Evolutionary conservation across 495 filamentous ascomycete genomes (phyloP), one percentile per base, ranked within the genome.

Genomic region (Xylaria grammica): DNA sequence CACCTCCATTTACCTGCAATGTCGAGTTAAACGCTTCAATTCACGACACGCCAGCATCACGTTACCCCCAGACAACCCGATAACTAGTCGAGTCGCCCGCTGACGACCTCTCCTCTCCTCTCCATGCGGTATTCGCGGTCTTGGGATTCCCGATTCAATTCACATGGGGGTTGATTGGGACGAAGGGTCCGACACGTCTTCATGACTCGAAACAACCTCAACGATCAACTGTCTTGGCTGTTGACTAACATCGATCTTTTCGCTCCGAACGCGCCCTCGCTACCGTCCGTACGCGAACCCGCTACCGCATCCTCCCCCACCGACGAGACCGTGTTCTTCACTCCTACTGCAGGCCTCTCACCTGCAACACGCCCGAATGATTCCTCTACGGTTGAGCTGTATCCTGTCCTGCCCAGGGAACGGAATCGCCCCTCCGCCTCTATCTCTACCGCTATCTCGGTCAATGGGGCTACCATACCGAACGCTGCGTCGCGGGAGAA

Each of bases 161-260:
- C 69, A 48, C 67, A 72, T 66, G 69, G 67, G 70, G 60, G 62
- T 65, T 65, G 45, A 51, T 56, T 62, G 73, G 74, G 70, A 74
- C 78, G n/a, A 19, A 65, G 29, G 73, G 67, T 77, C 69, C 72
- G 62, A 70, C 50, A 64, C 71, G 73, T 58, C 72, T 77, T 79
- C 71, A 90, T 90, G 88, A 89, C 88, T 80, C 80, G 78, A 74
- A 84, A 89, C 75, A 89, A 89, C 75, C 77, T 89, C 56, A 72
- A 69, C 65, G 78, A 78, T 68, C 85, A 89, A 62, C 77, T 88
- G 67, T 78, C 79, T 65, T 89, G 86, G 86, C 81, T 89, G 69
- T 71, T 87, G 66, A 72, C 74, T 55, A 77, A 79, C 70, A 77
- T 69, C 64, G 55, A 65, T 55, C 56, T 73, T 49, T 72, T 63